These are phyloP conservation scores for Rubia yunnanensis DNA, from an alignment of 257 asterid species.

Conservation along the genomic window DNA sequence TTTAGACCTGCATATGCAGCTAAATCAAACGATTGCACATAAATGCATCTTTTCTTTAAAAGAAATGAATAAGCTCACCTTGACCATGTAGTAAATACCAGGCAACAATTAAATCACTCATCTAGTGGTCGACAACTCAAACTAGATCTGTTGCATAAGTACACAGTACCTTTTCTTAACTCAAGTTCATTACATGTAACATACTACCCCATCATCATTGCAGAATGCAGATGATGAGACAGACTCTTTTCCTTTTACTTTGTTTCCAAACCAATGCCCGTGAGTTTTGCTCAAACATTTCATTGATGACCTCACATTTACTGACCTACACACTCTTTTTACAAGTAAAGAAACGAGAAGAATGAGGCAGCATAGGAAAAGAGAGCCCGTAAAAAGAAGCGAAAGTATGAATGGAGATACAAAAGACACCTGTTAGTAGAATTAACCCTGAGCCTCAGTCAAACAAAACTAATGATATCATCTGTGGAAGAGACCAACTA, in stretches of 20 bases:
- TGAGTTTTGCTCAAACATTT: not conserved
- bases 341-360: not conserved
- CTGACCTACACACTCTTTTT: not conserved
- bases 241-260: not conserved
- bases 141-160: not conserved
- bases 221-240: not conserved
- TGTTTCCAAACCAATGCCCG: not conserved
- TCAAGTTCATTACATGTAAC: not conserved
- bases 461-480: not conserved
- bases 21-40: conserved; percentile 4
- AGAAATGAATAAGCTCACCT: not conserved
- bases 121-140: not conserved
- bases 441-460: not conserved
- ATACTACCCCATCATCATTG: not conserved
- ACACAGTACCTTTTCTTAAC: not conserved
- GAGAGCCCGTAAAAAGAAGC: not conserved
- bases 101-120: not conserved
- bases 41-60: not conserved
- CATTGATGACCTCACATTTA: not conserved
- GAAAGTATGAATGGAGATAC: not conserved
- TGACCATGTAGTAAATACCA: not conserved
- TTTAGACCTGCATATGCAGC: conserved; percentile 58
- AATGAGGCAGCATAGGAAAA: not conserved
- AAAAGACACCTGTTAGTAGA: not conserved
- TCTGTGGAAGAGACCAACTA: not conserved